Evolutionary conservation across 441 rosid genomes (phyloP), one percentile per base, ranked within the genome.

Genomic region (Kokia cookei): DNA sequence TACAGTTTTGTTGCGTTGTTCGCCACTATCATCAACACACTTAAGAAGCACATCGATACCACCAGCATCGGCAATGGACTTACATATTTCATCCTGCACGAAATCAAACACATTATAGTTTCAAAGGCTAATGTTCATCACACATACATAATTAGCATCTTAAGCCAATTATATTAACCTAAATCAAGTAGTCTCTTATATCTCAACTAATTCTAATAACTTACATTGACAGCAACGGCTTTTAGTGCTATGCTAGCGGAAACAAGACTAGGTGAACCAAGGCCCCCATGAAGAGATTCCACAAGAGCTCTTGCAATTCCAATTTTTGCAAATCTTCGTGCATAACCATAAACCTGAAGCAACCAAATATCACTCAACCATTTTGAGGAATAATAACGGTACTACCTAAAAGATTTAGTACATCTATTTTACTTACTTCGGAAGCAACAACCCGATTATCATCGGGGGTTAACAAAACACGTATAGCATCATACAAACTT

Each of bases 391-490:
- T 26, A 15, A 50, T 10, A 22, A 68, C 54, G 3, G 15, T 50
- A 50, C 15, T 29, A n/a, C 27, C 24, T 68, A 15, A 50, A 29
- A 50, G 43, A 68, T 29, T 27, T 8, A 27, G n/a, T n/a, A 50
- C 72, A 50, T 0, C 2, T 11, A 58, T 75, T 75, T 40, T 53
- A 82, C 97, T 85, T 83, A 95, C 97, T 86, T 95, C 89, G 54
- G 98, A 93, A 82, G 99, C 99, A 83, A 90, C 91, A 48, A 91
- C 99, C 50, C 98, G 97, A 83, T 82, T 82, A 68, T 95, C 99
- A 86, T 93, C 98, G 37, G 98, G 88, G 0, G 97, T 90, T 76
- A 91, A 86, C 69, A 95, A 73, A 81, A 82, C 88, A 72, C 87
- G 84, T 69, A 95, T 85, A 14, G 97, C 89, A 66, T 93, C 95